Evolutionary conservation across 768 basidiomycete genomes (phyloP).

Genomic region (Psilocybe cyanescens): DNA sequence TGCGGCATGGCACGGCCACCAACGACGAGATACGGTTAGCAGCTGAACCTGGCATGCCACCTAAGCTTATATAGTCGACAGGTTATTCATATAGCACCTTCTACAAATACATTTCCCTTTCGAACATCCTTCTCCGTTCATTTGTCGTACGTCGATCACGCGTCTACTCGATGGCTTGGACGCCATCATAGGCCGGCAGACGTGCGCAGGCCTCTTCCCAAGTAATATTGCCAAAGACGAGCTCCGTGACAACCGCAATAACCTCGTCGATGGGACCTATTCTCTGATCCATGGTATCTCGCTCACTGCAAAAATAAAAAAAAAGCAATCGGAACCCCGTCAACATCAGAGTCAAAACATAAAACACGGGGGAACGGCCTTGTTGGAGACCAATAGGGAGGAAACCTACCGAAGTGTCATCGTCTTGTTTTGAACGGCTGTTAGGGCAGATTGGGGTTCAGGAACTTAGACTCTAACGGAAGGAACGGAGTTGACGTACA

Average conservation of each 20-base stretch:
- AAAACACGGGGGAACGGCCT: constrained; percentile 9
- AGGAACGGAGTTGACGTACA: constrained; percentile 37
- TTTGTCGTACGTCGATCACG: not conserved
- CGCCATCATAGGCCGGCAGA: constrained; percentile 83
- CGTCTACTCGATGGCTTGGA: constrained; percentile 73
- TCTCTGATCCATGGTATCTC: constrained; percentile 91
- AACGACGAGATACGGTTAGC: constrained; percentile 1
- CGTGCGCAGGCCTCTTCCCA: constrained; percentile 79
- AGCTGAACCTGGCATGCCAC: not conserved
- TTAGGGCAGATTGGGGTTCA: constrained; percentile 8
- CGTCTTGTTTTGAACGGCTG: constrained; percentile 90
- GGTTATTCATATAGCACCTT: not conserved
- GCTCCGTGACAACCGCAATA: constrained; percentile 74
- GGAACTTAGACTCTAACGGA: constrained; percentile 3
- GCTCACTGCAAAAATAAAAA: constrained; percentile 62
- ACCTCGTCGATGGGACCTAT: constrained; percentile 93
- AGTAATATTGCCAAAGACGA: constrained; percentile 73
- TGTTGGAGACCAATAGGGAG: constrained; percentile 1
- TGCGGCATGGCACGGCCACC: constrained; percentile 13
- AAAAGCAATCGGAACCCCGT: constrained; percentile 4
- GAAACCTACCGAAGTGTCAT: constrained; percentile 86
- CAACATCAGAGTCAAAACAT: constrained; percentile 6
- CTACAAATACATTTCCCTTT: constrained; percentile 1
- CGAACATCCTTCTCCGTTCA: not conserved
- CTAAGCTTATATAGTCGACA: constrained; percentile 1